Evolutionary conservation across 345 rosid species (phyloP), one percentile per base, ranked within the genome.

Genomic region (Citrus australasica): DNA sequence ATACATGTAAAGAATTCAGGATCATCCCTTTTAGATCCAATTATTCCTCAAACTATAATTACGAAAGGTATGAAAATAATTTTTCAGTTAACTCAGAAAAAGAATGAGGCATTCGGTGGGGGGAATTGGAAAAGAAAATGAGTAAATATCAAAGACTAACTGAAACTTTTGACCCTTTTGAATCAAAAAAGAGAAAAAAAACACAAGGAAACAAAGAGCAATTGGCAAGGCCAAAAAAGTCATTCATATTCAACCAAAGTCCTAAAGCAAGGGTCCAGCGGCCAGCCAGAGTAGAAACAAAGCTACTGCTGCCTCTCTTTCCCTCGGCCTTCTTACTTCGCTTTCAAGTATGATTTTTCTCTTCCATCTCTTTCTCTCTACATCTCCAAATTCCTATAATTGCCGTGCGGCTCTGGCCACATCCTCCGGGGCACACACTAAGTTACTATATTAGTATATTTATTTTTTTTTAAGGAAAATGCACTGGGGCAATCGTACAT

Each of bases 311-410:
- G 51, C 30, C 7, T 9, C 40, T 48, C 11, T 46, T n/a, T 63
- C 7, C 51, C 6, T 17, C 13, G 59, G 24, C 21, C 17, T 25
- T 61, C 74, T 78, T 64, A 24, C 74, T 71, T 79, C 59, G 67
- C 76, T 69, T 78, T 71, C 32, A 9, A 9, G 33, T 24, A 5
- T 42, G 30, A 32, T 25, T 24, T 69, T 62, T 21, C 35, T 35
- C 30, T 24, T 0, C 22, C 5, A 25, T 6, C 6, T 5, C 28
- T n/a, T 30, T 73, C 2, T 24, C 24, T 3, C 2, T 11, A 10
- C 24, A 3, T 63, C 46, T 10, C 4, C 0, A 46, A 11, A 3
- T 13, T 46, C 51, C 4, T 46, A 46, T 46, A 4, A 46, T 46
- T 46, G 51, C 51, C 51, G 17, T 42, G 73, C 37, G 37, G 56